Evolutionary conservation across 139 green algal species (phyloP), one percentile per base, ranked within the genome.

Genomic region (Picochlorum sp.): DNA sequence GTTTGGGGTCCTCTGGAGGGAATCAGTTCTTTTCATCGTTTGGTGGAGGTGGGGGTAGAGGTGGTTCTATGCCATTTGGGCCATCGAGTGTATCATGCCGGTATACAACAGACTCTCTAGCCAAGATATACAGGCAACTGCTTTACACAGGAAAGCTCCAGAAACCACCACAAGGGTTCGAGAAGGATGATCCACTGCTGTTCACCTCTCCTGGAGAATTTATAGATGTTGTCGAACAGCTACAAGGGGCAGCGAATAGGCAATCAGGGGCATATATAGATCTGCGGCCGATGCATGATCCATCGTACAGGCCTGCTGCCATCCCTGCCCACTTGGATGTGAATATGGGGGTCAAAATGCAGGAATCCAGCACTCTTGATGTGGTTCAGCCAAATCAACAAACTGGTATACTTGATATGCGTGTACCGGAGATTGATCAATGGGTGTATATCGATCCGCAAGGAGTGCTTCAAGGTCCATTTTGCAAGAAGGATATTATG

Each of bases 401-500:
- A 18, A 70, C 83, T 50, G 50, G 70, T 47, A 12, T 32, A 32
- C 20, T 31, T 33, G 7, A n/a, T 7, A 53, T 31, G 20, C 44
- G 20, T 32, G 22, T 31, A 31, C 7, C 16, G 44, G 22, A n/a
- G n/a, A n/a, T n/a, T 14, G 44, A 53, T 24, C 29, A n/a, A 22
- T 94, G 77, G 73, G 33, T 80, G 44, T 94, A 94, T 67, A 69
- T 60, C 22, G 86, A 94, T 65, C 86, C 86, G 1, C 68, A 83
- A 51, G 65, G 67, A 22, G 33, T 64, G 16, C 20, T 76, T 16
- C 86, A 95, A 70, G 87, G 87, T 4, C 86, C 87, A 2, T 95
- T 95, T 55, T 41, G 64, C 2, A 72, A 69, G 5, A 41, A 59
- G 6, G 83, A 94, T 57, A 89, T 95, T 33, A 50, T 93, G 24